Percentiles rank a stretch among this genome's conserved stretches.
Evolutionary conservation across 1,284 basidiomycete genomes (phyloP).

Genomic region (Austroboletus novae-zelandiae): DNA sequence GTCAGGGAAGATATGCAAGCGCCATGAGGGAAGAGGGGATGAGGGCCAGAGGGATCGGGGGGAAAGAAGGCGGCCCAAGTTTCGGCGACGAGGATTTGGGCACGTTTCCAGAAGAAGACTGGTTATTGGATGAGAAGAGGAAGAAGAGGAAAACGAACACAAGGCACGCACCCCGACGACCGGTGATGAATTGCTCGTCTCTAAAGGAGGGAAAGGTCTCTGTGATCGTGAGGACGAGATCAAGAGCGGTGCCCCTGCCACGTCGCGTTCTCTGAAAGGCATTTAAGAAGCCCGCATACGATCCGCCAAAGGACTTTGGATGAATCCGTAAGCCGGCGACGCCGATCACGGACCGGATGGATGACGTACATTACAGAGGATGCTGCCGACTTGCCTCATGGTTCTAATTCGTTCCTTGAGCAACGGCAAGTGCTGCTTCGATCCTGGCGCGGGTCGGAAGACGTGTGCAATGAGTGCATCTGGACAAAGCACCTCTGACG

Average conservation of each 20-base stretch:
- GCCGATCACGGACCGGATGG: constrained; percentile 5
- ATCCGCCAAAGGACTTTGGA: constrained; percentile 63
- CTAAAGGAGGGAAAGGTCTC: constrained; percentile 73
- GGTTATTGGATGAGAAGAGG: constrained; percentile 4
- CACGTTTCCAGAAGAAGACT: constrained; percentile 82
- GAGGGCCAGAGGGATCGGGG: constrained; percentile 36
- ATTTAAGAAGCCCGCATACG: constrained; percentile 63
- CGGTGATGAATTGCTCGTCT: constrained; percentile 61
- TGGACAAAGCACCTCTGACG: constrained; percentile 62
- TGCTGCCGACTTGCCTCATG: constrained; percentile 69
- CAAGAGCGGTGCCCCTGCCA: constrained; percentile 60
- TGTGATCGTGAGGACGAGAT: constrained; percentile 68
- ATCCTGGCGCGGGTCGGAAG: constrained; percentile 59
- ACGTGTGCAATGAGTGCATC: constrained; percentile 62
- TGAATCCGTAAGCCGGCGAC: constrained; percentile 3
- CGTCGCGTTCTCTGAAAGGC: constrained; percentile 54
- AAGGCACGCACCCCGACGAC: constrained; percentile 48
- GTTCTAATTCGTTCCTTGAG: constrained; percentile 65
- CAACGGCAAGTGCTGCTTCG: constrained; percentile 62
- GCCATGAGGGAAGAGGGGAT: constrained; percentile 71
- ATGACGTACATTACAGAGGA: constrained; percentile 59
- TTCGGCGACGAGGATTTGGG: constrained; percentile 83
- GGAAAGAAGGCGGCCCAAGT: constrained; percentile 82
- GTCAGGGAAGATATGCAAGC: constrained; percentile 65
- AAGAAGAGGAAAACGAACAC: not conserved